Conservation (phyloP, 371 early-diverging fungal species). For the Cokeromyces recurvatus region DNA sequence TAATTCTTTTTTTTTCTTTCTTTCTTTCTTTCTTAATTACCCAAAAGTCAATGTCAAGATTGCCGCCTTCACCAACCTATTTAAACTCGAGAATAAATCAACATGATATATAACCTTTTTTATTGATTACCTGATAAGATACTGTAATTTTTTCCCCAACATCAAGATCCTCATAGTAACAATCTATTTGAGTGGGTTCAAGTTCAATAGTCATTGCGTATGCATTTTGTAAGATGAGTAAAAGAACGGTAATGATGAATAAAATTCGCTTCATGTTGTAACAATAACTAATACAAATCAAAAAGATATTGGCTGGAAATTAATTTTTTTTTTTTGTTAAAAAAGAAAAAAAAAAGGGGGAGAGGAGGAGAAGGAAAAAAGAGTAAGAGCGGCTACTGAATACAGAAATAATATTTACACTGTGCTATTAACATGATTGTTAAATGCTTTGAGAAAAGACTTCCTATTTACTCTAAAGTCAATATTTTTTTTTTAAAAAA, state of each 20-base stretch:
- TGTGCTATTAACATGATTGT: no score
- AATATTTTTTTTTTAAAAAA: no score
- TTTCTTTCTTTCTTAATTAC: no score
- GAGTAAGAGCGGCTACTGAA: no score
- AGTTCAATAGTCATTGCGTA: slow-evolving; percentile 6
- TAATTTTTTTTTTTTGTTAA: no score
- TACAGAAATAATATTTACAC: no score
- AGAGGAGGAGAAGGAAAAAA: no score
- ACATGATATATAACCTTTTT: no score
- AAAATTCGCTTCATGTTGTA: slow-evolving; percentile 7
- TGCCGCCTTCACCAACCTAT: slow-evolving; percentile 66
- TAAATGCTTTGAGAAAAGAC: no score
- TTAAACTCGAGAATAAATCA: not conserved
- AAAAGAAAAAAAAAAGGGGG: no score
- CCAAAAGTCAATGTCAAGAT: slow-evolving; percentile 72
- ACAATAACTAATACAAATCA: slow-evolving; percentile 2
- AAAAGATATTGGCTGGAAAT: slow-evolving; percentile 8
- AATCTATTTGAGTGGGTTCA: slow-evolving; percentile 27
- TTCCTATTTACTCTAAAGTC: no score
- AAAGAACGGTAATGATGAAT: slow-evolving; percentile 4
- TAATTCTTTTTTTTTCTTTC: no score
- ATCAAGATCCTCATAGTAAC: slow-evolving; percentile 60
- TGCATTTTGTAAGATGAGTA: slow-evolving; percentile 7
- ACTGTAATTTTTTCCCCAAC: slow-evolving; percentile 60
- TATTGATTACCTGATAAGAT: slow-evolving; percentile 52